These are phyloP conservation scores for Schrenkiella parvula DNA, from an alignment of 345 rosid species.

Conservation along the genomic window DNA sequence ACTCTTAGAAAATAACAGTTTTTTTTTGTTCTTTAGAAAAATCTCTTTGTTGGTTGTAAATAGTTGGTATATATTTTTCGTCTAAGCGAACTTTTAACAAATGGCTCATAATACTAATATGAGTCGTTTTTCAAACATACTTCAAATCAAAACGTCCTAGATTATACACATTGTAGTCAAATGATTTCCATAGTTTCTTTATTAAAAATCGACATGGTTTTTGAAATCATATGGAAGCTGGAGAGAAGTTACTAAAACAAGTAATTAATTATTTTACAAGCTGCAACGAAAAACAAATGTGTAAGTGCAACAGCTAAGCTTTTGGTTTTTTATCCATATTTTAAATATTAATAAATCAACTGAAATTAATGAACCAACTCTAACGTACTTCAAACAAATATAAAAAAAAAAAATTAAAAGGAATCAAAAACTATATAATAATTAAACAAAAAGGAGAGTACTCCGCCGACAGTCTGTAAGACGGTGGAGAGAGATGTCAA, in stretches of 20 bases:
- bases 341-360: neutral
- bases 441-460: neutral
- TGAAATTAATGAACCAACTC: neutral
- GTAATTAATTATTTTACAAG: slow-evolving; percentile 9
- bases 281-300: slow-evolving; percentile 4
- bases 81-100: neutral
- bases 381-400: neutral
- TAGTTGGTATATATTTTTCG: neutral
- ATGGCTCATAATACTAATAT: neutral
- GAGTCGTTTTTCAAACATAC: neutral
- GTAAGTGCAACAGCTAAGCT: slow-evolving; percentile 36
- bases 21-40: neutral
- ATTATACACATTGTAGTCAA: neutral
- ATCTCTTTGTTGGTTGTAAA: neutral
- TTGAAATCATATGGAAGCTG: slow-evolving; percentile 32
- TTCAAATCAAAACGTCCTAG: neutral
- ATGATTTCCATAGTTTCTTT: neutral
- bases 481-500: slow-evolving; percentile 30
- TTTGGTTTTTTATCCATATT: slow-evolving; percentile 3
- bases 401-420: neutral
- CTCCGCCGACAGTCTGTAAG: slow-evolving; percentile 38
- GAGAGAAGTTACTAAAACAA: slow-evolving; percentile 29
- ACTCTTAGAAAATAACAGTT: neutral
- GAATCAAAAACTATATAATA: neutral
- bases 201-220: slow-evolving; percentile 26